Base-by-base conservation (phyloP, 768 basidiomycete genomes). In the Rhizopogon vesiculosus region DNA sequence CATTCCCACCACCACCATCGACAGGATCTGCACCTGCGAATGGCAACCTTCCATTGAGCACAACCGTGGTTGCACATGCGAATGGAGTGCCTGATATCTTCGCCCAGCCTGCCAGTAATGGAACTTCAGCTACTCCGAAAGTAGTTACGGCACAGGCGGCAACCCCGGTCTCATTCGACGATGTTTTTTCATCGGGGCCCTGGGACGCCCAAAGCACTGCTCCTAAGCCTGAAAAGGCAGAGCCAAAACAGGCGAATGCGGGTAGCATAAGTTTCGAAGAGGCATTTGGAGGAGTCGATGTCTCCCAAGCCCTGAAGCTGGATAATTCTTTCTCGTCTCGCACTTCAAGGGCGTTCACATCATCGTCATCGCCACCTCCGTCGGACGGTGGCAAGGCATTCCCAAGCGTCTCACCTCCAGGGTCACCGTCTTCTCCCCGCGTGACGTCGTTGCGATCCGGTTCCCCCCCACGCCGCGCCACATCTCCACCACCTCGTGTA, bases 401-500 rank as follows among this genome's bases (percentile, higher is more conserved):
- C 33, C 74, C 73, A 15, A 63, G 72, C 5, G 65, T 76, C 18
- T 76, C 80, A 2, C 71, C 72, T 29, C 69, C 73, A 18, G 62
- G 71, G 7, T 76, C 79, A 12, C 76, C 79, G 28, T 56, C 63
- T 31, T 66, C 72, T 16, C 65, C 70, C 3, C 69, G 68, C 1
- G 66, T 67, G 50, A 68, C 54, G 33, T 62, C 69, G 16, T 62
- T 69, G 57, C 61, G 68, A 45, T 57, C 77, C 0, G 52, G 61
- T n/a, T 78, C 81, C 0, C 78, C 82, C 3, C 73, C 76, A 28
- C 72, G 70, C 31, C 72, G 78, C 29, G 49, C 67, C 5, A 69
- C 64, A 44, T 81, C 83, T 28, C 80, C 84, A 38, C 73, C 79
- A 8, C 76, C 79, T 10, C 83, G 83, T 10, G 64, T 74, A 22